Conservation (phyloP, 345 rosid genomes). For the Psidium guajava region DNA sequence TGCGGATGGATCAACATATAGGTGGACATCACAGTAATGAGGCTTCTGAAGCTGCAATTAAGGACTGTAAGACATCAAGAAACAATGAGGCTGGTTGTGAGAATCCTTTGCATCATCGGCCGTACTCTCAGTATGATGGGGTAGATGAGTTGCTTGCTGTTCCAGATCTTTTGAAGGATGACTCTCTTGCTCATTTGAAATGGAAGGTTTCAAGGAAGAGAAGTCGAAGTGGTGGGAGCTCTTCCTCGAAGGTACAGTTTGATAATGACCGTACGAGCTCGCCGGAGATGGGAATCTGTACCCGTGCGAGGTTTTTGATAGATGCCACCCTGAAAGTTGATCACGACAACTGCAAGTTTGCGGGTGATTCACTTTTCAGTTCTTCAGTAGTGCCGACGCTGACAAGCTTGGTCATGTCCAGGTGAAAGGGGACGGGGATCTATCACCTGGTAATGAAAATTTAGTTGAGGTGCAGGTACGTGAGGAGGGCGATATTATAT, state of each 20-base stretch:
- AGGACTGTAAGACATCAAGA: background rate
- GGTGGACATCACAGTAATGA: slow-evolving; percentile 8
- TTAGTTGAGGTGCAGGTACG: background rate
- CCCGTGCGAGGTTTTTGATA: slow-evolving; percentile 12
- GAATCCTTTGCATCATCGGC: background rate
- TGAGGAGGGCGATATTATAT: background rate
- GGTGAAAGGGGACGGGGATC: slow-evolving; percentile 21
- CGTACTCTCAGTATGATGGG: background rate
- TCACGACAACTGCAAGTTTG: slow-evolving; percentile 55
- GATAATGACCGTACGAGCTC: background rate
- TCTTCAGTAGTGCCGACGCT: slow-evolving; percentile 37
- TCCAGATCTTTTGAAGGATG: slow-evolving; percentile 50
- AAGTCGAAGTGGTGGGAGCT: slow-evolving; percentile 20
- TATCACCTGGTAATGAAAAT: slow-evolving; percentile 1
- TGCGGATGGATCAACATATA: slow-evolving; percentile 14
- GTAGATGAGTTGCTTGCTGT: slow-evolving; percentile 7
- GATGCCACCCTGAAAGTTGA: slow-evolving; percentile 30
- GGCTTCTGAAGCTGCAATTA: slow-evolving; percentile 7
- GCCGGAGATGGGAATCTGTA: background rate
- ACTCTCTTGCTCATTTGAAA: slow-evolving; percentile 36
- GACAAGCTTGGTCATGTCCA: slow-evolving; percentile 57
- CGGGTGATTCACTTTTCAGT: slow-evolving; percentile 34
- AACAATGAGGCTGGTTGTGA: background rate
- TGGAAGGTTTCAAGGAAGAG: slow-evolving; percentile 63
- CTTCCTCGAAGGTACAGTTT: slow-evolving; percentile 14